Percentiles rank a stretch among this genome's conserved stretches.
Conservation (phyloP, 148 eudicot genomes). For the Chenopodium berlandieri region DNA sequence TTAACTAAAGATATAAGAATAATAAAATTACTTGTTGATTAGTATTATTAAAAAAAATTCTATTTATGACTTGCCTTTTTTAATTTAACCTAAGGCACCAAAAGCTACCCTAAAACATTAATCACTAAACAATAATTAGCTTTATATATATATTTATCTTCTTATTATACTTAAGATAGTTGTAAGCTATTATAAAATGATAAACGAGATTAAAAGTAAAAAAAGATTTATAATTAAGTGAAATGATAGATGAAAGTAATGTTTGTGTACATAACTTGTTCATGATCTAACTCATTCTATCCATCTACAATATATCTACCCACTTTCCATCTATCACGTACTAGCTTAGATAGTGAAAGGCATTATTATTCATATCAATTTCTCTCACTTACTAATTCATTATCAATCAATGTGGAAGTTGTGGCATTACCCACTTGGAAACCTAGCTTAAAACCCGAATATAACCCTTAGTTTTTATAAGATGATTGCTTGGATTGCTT, state of each 20-base stretch:
- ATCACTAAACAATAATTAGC: no score
- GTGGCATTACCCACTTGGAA: slow-evolving; percentile 19
- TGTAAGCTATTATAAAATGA: no score
- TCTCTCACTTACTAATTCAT: background rate
- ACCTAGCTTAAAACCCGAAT: background rate
- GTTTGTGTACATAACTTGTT: slow-evolving; percentile 18
- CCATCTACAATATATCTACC: background rate
- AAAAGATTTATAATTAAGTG: background rate
- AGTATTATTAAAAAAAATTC: no score
- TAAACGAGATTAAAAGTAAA: no score
- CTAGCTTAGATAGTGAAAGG: background rate
- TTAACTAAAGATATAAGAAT: no score
- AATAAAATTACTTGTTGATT: no score
- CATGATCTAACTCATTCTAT: background rate
- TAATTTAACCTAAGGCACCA: no score
- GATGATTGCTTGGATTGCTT: background rate
- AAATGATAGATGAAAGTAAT: slow-evolving; percentile 7
- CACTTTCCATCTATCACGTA: background rate
- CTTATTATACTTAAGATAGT: no score
- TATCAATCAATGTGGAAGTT: slow-evolving; percentile 10
- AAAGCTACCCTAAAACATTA: no score
- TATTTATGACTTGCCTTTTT: no score
- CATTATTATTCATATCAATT: background rate
- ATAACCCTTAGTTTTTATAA: background rate
- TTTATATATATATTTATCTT: no score